Percentiles rank a stretch among this genome's conserved stretches.
phyloP scores from a whole-genome alignment of 495 filamentous ascomycete species.

The Penicillium subrubescens region DNA sequence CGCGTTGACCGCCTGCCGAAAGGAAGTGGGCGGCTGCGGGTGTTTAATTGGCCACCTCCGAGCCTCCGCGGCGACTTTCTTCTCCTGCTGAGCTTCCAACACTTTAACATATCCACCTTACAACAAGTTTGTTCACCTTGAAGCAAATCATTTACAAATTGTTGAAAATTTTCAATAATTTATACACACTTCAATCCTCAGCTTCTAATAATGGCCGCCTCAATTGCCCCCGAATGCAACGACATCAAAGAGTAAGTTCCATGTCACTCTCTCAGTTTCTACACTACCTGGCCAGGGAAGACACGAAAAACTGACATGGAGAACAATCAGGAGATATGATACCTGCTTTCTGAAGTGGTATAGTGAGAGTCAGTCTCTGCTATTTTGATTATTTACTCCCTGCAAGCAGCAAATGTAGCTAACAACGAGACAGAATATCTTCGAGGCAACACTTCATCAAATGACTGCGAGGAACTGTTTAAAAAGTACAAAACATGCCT shows the following conservation, averaged over 20 bases:
- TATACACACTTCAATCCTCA: background rate
- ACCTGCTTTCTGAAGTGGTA: constrained; percentile 96
- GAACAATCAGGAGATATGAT: constrained; percentile 70
- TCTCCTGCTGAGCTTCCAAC: background rate
- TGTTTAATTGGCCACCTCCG: constrained; percentile 16
- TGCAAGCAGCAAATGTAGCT: constrained; percentile 1
- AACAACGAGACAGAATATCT: constrained; percentile 69
- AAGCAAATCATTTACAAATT: background rate
- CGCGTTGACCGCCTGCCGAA: constrained; percentile 23
- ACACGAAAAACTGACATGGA: constrained; percentile 22
- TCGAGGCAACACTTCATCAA: constrained; percentile 71
- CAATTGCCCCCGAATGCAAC: constrained; percentile 73
- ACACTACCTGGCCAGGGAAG: background rate
- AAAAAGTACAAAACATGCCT: constrained; percentile 82
- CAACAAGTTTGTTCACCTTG: background rate
- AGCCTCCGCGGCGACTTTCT: constrained; percentile 7
- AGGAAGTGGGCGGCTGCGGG: background rate
- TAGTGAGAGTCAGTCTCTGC: constrained; percentile 72
- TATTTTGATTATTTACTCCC: background rate
- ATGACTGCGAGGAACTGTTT: constrained; percentile 85
- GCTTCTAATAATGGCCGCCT: constrained; percentile 54
- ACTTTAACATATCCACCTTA: background rate
- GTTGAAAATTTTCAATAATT: background rate
- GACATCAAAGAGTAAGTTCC: constrained; percentile 78
- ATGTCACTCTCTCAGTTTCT: constrained; percentile 4